Percentiles rank a stretch among this genome's conserved stretches.
Evolutionary conservation across 495 filamentous ascomycete genomes (phyloP).

Genomic region (Copromyces sp.): DNA sequence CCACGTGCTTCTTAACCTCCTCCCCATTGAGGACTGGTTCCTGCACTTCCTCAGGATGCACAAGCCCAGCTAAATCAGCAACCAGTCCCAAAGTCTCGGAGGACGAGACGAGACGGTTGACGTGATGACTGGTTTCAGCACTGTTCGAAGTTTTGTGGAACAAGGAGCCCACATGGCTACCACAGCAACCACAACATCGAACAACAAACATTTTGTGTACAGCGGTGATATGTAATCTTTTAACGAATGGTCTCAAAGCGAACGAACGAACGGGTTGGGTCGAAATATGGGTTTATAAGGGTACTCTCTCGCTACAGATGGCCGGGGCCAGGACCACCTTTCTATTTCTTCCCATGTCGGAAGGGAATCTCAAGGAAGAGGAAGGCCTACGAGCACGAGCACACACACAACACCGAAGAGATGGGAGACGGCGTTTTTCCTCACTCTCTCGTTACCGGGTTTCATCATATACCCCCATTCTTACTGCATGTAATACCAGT

Average conservation of each 20-base stretch:
- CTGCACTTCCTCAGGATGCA: constrained; percentile 18
- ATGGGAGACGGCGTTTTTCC: background rate
- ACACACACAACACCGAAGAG: background rate
- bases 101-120: background rate
- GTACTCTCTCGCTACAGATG: background rate
- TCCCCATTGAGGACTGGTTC: constrained; percentile 23
- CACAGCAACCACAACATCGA: background rate
- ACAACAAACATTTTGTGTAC: background rate
- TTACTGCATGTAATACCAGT: background rate
- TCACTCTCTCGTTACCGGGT: background rate
- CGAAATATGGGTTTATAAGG: background rate
- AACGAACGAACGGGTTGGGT: background rate
- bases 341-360: background rate
- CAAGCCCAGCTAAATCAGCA: constrained; percentile 12
- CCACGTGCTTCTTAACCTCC: constrained; percentile 16
- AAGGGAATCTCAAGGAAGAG: background rate
- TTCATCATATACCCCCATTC: background rate
- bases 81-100: background rate
- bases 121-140: background rate
- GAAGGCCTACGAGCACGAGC: background rate
- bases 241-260: background rate
- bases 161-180: background rate
- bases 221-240: background rate
- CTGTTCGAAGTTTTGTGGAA: background rate
- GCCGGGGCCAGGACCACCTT: background rate